These are phyloP conservation scores for Fusarium nelsonii DNA, from an alignment of 2,329 filamentous ascomycete species.

Conservation along the genomic window DNA sequence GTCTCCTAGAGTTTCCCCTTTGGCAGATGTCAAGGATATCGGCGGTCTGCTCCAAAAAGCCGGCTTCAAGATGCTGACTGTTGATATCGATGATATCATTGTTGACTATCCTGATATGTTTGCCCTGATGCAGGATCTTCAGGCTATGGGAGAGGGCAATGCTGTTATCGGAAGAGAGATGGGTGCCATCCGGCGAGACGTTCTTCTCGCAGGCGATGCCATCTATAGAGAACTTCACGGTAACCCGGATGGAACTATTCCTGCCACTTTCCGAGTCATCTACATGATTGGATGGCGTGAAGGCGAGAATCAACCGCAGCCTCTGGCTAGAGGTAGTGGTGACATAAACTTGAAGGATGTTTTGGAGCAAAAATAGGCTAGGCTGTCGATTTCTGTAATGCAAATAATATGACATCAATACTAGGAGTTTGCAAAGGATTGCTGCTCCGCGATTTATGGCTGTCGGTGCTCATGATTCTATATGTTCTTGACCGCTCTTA, in stretches of 20 bases:
- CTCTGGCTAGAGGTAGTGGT: conserved; percentile 85
- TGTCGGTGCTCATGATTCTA: conserved; percentile 37
- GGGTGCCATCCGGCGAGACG: conserved; percentile 81
- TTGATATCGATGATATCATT: conserved; percentile 96
- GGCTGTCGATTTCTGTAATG: conserved; percentile 14
- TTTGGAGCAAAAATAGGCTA: conserved; percentile 60
- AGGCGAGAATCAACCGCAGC: conserved; percentile 80
- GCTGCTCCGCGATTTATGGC: conserved; percentile 12
- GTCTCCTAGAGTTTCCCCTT: conserved; percentile 87
- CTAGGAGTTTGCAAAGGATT: not conserved
- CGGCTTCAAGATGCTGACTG: conserved; percentile 94
- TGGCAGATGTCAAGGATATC: conserved; percentile 92
- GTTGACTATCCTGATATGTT: conserved; percentile 94
- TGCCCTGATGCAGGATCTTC: conserved; percentile 91
- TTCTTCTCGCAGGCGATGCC: conserved; percentile 85
- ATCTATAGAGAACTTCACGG: conserved; percentile 92
- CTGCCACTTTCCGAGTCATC: conserved; percentile 94
- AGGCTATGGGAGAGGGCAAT: conserved; percentile 96
- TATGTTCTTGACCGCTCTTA: conserved; percentile 32
- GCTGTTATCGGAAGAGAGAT: conserved; percentile 87
- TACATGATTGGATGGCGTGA: conserved; percentile 99
- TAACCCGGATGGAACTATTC: conserved; percentile 79
- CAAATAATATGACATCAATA: conserved; percentile 32
- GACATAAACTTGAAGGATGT: conserved; percentile 91
- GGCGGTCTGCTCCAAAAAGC: conserved; percentile 87